phyloP scores from a whole-genome alignment of 1,284 basidiomycete genomes.

The Sporisorium graminicola region DNA sequence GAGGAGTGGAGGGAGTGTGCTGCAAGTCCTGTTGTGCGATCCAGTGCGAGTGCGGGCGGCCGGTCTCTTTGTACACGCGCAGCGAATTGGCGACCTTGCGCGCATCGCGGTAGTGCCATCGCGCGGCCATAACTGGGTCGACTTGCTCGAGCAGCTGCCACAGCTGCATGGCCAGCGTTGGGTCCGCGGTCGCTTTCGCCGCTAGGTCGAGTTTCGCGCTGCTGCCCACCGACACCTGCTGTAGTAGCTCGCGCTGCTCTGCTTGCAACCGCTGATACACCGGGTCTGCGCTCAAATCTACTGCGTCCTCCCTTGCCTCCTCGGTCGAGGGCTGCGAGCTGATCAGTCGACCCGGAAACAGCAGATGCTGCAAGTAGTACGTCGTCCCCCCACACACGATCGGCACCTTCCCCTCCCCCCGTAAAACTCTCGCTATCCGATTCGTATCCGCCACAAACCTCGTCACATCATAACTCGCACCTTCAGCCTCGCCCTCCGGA shows the following conservation, averaged over 20 bases:
- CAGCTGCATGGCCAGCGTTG: conserved; percentile 71
- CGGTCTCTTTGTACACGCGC: conserved; percentile 81
- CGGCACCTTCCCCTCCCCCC: conserved; percentile 74
- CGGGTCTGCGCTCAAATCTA: conserved; percentile 5
- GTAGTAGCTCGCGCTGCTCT: conserved; percentile 13
- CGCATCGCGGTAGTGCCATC: conserved; percentile 97
- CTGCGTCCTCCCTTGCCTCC: background rate
- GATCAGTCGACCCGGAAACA: conserved; percentile 71
- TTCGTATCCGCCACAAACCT: conserved; percentile 69
- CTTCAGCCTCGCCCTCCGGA: conserved; percentile 78
- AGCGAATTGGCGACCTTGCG: conserved; percentile 88
- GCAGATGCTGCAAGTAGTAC: conserved; percentile 95
- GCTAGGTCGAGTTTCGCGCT: conserved; percentile 20
- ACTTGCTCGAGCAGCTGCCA: conserved; percentile 79
- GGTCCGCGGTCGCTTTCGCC: background rate
- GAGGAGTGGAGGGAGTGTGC: background rate
- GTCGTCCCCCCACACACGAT: conserved; percentile 95
- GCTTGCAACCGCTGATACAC: conserved; percentile 1
- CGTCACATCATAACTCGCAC: conserved; percentile 74
- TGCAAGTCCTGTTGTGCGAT: conserved; percentile 73
- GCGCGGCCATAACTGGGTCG: conserved; percentile 80
- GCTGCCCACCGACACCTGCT: background rate
- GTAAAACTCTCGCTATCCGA: conserved; percentile 23
- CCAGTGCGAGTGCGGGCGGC: conserved; percentile 78
- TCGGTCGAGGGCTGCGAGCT: conserved; percentile 14